Evolutionary conservation across 2,329 filamentous ascomycete genomes (phyloP).

Genomic region (Talaromyces sp.): DNA sequence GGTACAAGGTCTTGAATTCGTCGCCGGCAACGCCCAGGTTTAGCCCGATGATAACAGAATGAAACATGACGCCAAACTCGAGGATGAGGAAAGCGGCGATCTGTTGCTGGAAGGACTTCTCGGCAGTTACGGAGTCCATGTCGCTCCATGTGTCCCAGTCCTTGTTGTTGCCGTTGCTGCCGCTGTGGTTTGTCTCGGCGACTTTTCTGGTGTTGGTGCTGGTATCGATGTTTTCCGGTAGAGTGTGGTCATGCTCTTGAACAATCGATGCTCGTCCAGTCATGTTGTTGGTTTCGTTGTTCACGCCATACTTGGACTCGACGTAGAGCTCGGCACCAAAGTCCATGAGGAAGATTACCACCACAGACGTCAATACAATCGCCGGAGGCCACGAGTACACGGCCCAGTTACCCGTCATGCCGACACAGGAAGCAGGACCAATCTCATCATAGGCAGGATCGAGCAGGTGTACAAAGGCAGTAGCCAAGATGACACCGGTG

Average conservation of each 20-base stretch:
- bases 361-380: constrained; percentile 48
- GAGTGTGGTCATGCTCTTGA: constrained; percentile 18
- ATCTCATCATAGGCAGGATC: constrained; percentile 46
- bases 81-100: constrained; percentile 46
- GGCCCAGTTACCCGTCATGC: constrained; percentile 53
- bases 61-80: constrained; percentile 62
- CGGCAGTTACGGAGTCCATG: constrained; percentile 17
- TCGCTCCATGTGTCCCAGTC: constrained; percentile 5
- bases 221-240: background rate
- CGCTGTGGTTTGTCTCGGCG: background rate
- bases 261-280: constrained; percentile 18
- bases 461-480: constrained; percentile 48
- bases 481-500: constrained; percentile 47
- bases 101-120: constrained; percentile 35
- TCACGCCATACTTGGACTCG: constrained; percentile 46
- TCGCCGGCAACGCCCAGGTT: constrained; percentile 58
- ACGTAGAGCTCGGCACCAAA: constrained; percentile 51
- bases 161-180: background rate
- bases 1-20: constrained; percentile 57
- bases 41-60: constrained; percentile 62
- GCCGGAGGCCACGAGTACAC: constrained; percentile 53
- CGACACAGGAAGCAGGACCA: constrained; percentile 49
- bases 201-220: background rate
- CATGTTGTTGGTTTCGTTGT: constrained; percentile 27
- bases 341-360: constrained; percentile 52